Conservation (phyloP, 371 early-diverging fungal genomes). For the Rozella allomycis region DNA sequence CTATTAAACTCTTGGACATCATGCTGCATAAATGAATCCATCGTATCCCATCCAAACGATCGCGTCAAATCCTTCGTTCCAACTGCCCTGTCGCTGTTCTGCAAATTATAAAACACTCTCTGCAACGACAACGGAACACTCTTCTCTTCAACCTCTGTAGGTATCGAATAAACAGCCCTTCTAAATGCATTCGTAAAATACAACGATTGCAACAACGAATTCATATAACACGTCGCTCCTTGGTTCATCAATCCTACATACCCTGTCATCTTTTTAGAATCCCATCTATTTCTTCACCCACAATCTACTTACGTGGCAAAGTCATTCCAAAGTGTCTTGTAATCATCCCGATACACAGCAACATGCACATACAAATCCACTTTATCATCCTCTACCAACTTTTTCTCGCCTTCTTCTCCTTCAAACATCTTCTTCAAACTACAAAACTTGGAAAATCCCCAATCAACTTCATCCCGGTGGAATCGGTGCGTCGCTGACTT, state of each 20-base stretch:
- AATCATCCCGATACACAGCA: conserved; percentile 58
- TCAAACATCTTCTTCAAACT: conserved; percentile 18
- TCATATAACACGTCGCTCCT: conserved; percentile 99
- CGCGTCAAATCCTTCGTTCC: conserved; percentile 80
- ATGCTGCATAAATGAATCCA: conserved; percentile 87
- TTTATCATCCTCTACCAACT: conserved; percentile 49
- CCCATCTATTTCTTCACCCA: conserved; percentile 27
- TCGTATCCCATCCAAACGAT: conserved; percentile 90
- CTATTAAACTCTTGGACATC: conserved; percentile 94
- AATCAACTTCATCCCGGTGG: not conserved
- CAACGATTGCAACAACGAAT: conserved; percentile 90
- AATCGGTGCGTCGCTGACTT: not conserved
- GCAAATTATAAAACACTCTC: conserved; percentile 78
- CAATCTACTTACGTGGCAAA: conserved; percentile 37
- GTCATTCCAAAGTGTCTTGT: conserved; percentile 83
- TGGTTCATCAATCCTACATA: conserved; percentile 90
- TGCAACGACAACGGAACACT: conserved; percentile 80
- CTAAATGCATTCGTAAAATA: conserved; percentile 89
- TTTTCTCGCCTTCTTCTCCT: conserved; percentile 75
- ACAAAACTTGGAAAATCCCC: not conserved
- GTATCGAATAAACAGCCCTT: conserved; percentile 68
- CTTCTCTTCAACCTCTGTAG: conserved; percentile 62
- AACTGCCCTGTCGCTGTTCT: conserved; percentile 40
- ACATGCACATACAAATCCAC: conserved; percentile 49
- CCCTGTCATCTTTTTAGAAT: conserved; percentile 73